Conservation (phyloP, 441 rosid species). For the Raphanus hybrid region DNA sequence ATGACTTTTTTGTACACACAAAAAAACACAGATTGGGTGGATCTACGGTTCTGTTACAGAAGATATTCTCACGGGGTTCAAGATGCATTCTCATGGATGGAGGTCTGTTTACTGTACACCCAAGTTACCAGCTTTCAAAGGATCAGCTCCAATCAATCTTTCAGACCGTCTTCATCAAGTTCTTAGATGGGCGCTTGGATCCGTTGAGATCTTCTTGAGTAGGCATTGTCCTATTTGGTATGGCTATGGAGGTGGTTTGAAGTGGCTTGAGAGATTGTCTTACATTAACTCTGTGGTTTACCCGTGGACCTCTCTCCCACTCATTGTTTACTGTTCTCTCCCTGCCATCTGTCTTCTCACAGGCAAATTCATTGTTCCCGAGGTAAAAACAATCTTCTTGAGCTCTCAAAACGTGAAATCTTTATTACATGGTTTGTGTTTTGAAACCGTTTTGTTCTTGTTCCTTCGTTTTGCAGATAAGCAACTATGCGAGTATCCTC, state of each 20-base stretch:
- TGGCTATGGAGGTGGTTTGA: conserved; percentile 91
- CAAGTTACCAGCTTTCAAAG: conserved; percentile 83
- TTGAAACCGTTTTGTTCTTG: neutral
- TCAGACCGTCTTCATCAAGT: conserved; percentile 99
- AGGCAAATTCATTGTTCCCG: conserved; percentile 91
- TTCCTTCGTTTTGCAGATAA: conserved; percentile 62
- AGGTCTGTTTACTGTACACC: conserved; percentile 96
- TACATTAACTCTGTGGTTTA: conserved; percentile 89
- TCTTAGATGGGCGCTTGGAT: conserved; percentile 97
- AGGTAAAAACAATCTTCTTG: conserved; percentile 56
- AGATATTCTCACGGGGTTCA: conserved; percentile 97
- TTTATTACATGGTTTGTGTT: neutral
- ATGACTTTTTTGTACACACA: neutral
- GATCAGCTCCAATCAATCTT: conserved; percentile 97
- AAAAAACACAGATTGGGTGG: conserved; percentile 75
- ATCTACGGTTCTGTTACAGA: conserved; percentile 98
- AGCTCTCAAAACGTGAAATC: neutral
- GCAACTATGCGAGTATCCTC: conserved; percentile 81
- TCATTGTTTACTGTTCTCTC: conserved; percentile 81
- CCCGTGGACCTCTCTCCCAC: conserved; percentile 93
- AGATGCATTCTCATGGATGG: conserved; percentile 99
- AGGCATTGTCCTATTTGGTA: conserved; percentile 98
- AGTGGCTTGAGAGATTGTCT: conserved; percentile 84
- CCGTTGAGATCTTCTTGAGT: conserved; percentile 96
- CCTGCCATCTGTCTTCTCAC: conserved; percentile 96